Evolutionary conservation across 345 rosid species (phyloP).

Genomic region (Syzygium oleosum): DNA sequence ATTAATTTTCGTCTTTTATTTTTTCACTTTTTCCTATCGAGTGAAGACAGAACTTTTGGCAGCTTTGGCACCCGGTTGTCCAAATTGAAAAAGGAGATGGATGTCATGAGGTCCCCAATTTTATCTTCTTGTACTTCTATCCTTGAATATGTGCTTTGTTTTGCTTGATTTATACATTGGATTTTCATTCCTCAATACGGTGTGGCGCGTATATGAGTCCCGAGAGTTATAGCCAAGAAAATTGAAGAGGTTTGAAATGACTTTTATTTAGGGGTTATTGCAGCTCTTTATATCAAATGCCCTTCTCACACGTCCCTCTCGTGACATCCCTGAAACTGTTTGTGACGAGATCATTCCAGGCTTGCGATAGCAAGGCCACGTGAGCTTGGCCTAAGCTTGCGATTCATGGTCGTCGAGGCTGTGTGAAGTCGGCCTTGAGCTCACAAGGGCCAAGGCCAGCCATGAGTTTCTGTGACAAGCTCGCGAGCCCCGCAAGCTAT

Average conservation of each 20-base stretch:
- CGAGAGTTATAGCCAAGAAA: background rate
- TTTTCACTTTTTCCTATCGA: background rate
- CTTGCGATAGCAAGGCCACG: background rate
- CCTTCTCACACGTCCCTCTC: background rate
- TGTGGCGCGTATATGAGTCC: background rate
- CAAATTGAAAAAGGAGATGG: background rate
- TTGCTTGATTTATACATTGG: slow-evolving; percentile 1
- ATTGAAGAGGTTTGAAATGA: background rate
- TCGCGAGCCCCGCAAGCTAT: background rate
- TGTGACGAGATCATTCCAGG: background rate
- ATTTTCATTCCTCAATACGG: background rate
- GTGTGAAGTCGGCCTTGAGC: background rate
- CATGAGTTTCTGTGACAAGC: background rate
- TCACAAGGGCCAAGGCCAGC: background rate
- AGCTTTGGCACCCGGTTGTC: background rate
- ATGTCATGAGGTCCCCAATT: slow-evolving; percentile 17
- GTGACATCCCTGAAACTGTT: background rate
- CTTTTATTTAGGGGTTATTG: background rate
- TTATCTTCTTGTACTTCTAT: background rate
- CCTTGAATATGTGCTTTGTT: background rate
- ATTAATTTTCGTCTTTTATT: background rate
- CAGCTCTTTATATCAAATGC: background rate
- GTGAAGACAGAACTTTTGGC: background rate
- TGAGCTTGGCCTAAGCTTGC: background rate
- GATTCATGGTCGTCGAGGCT: background rate